Percentiles rank a stretch among this genome's conserved stretches.
Conservation (phyloP, 306 rosid species). For the Trichosanthes truncata region DNA sequence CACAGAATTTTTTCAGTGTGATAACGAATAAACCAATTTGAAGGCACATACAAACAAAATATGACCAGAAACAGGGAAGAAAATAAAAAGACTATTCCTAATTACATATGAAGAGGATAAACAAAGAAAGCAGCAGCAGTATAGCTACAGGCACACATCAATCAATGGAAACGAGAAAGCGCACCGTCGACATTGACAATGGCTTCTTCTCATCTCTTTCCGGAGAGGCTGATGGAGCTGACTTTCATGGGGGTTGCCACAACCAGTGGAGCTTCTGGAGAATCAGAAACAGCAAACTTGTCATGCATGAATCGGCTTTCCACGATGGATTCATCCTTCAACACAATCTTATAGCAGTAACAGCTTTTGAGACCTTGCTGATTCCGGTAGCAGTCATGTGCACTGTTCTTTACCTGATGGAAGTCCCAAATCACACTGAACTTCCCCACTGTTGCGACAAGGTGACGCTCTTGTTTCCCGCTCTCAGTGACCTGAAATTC, state of each 20-base stretch:
- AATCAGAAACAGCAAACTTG: slow-evolving; percentile 58
- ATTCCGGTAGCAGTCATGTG: slow-evolving; percentile 70
- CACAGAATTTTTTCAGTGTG: neutral
- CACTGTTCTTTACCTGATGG: slow-evolving; percentile 82
- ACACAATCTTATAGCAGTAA: slow-evolving; percentile 75
- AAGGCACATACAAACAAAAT: neutral
- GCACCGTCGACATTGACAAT: neutral
- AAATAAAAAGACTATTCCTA: neutral
- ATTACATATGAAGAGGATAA: neutral
- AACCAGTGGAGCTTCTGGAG: slow-evolving; percentile 91
- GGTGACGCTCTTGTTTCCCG: slow-evolving; percentile 93
- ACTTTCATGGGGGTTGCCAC: slow-evolving; percentile 94
- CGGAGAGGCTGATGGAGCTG: slow-evolving; percentile 82
- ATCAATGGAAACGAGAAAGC: neutral
- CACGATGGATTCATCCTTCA: slow-evolving; percentile 84
- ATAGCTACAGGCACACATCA: neutral
- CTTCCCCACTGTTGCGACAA: slow-evolving; percentile 87
- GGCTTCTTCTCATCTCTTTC: slow-evolving; percentile 33
- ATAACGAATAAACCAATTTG: neutral
- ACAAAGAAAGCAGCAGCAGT: neutral
- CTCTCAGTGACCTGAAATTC: slow-evolving; percentile 72
- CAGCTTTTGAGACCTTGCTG: slow-evolving; percentile 97
- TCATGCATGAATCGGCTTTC: slow-evolving; percentile 94
- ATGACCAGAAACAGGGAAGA: neutral
- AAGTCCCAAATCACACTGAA: slow-evolving; percentile 98